Evolutionary conservation across 345 rosid species (phyloP), one percentile per base, ranked within the genome.

Genomic region (Brassica juncea): DNA sequence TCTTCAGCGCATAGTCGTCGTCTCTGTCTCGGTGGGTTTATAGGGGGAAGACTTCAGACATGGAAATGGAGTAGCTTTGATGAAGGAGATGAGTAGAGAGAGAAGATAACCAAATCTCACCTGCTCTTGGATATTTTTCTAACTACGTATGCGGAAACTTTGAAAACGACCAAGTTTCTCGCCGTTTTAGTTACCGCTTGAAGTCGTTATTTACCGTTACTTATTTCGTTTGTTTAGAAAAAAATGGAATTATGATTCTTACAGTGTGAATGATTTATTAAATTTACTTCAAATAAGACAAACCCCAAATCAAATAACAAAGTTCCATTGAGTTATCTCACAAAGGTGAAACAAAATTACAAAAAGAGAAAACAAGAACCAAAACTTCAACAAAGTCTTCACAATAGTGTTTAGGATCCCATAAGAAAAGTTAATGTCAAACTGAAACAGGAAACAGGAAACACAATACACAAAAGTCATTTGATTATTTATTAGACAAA

Each of bases 41-140:
- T 67, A 60, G 60, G 4, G 71, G 0, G 4, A 57, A 42, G n/a
- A 72, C 32, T 49, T 73, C 12, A 8, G 70, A 74, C 83, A 75
- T 75, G 14, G 80, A 70, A 35, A 49, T 73, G 78, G 82, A 69
- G 83, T 75, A 80, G 83, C 75, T 74, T 70, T 3, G 16, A 34
- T 57, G 79, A 49, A 80, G 75, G 11, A 52, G 70, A 68, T 8
- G 47, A 73, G 74, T 67, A 73, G 78, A 68, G 35, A 60, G 78
- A 68, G 66, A 70, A 7, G 83, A 42, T 80, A 70, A 75, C 83
- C 80, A 75, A 80, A 80, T 75, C 80, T 75, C 80, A 85, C 85
- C 84, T 81, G 83, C 80, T 76, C 63, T 59, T 30, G 0, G 54
- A 59, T 2, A 11, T 70, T 70, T 70, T 70, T 32, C 68, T 9